phyloP scores from a whole-genome alignment of 2,329 filamentous ascomycete genomes.

The Ilyonectria sp. region DNA sequence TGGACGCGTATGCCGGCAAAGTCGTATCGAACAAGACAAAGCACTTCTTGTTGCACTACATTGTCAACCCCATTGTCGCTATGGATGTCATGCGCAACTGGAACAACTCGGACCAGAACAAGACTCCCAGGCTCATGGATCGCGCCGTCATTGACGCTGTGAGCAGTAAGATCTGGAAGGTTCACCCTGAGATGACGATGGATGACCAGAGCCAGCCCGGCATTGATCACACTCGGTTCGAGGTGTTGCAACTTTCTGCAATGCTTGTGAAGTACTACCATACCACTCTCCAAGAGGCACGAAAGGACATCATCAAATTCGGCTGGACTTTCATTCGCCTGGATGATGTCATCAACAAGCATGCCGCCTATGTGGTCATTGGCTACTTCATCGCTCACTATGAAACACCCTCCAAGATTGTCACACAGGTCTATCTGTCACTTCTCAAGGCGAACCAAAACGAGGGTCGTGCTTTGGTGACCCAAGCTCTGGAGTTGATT shows the following conservation, averaged over 20 bases:
- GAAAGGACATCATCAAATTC: constrained; percentile 99
- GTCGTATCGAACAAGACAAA: constrained; percentile 90
- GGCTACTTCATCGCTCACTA: constrained; percentile 98
- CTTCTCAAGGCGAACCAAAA: constrained; percentile 94
- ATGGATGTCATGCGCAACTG: constrained; percentile 95
- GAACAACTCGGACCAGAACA: constrained; percentile 69
- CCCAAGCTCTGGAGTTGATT: constrained; percentile 93
- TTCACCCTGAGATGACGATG: constrained; percentile 83
- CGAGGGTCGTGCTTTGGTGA: constrained; percentile 91
- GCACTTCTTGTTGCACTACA: constrained; percentile 89
- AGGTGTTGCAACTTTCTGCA: constrained; percentile 93
- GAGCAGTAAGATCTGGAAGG: constrained; percentile 94
- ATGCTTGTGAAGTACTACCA: constrained; percentile 97
- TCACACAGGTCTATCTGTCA: constrained; percentile 93
- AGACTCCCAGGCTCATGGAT: constrained; percentile 84
- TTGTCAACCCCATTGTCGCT: constrained; percentile 96
- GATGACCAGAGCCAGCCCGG: constrained; percentile 89
- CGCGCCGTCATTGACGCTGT: constrained; percentile 90
- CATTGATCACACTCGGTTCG: constrained; percentile 96
- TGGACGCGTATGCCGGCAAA: constrained; percentile 88
- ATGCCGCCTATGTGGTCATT: constrained; percentile 96
- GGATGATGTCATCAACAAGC: constrained; percentile 99
- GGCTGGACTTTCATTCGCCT: constrained; percentile 98
- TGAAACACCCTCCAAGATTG: constrained; percentile 96
- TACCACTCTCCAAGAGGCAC: constrained; percentile 86